These are phyloP conservation scores for Lactifluus piperatus DNA, from an alignment of 768 basidiomycete species.

Conservation along the genomic window DNA sequence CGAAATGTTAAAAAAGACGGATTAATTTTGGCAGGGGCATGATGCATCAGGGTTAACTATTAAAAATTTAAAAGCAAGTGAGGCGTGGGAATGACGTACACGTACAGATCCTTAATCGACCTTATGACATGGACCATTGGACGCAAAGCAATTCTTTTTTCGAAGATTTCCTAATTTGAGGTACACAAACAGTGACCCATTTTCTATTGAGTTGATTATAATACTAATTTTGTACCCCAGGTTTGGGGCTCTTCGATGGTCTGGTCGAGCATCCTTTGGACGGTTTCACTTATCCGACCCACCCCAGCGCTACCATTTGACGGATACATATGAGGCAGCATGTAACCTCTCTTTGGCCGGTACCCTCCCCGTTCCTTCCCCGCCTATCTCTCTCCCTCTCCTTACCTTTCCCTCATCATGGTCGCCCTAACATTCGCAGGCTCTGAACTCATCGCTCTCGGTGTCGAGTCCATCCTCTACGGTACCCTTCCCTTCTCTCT, in stretches of 20 bases:
- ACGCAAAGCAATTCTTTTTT: not conserved
- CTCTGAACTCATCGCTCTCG: conserved; percentile 11
- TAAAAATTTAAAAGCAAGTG: no score
- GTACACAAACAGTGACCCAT: not conserved
- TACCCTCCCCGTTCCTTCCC: conserved; percentile 1
- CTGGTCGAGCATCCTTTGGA: not conserved
- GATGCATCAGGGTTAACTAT: no score
- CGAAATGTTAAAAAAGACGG: no score
- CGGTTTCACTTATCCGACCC: not conserved
- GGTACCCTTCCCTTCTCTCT: not conserved
- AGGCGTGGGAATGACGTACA: not conserved
- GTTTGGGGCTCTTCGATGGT: not conserved
- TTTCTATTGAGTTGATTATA: not conserved
- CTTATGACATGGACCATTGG: no score
- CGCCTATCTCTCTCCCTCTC: not conserved
- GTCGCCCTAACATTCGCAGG: conserved; percentile 2
- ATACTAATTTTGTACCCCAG: not conserved
- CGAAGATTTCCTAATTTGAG: not conserved
- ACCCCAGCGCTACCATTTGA: not conserved
- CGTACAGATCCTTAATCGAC: no score
- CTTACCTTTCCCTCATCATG: not conserved
- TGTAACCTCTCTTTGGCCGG: conserved; percentile 1
- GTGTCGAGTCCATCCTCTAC: conserved; percentile 14
- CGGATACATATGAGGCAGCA: conserved; percentile 15
- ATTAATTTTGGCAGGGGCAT: no score